phyloP scores from a whole-genome alignment of 371 early-diverging fungal genomes.

The Phascolomyces articulosus region DNA sequence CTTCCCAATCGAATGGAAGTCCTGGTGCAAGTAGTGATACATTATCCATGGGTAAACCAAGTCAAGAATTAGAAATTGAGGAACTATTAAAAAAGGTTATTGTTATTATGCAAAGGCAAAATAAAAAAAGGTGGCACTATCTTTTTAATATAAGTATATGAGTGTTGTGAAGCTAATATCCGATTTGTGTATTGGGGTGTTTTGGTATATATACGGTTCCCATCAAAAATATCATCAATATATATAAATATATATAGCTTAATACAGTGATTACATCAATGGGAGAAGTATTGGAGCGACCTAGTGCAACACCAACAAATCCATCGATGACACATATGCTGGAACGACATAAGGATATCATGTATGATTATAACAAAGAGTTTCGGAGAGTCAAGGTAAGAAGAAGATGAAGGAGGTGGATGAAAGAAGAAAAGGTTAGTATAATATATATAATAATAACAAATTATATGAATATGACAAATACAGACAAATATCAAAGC shows the following conservation, averaged over 20 bases:
- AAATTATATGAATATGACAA: not conserved
- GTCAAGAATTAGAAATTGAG: slow-evolving; percentile 61
- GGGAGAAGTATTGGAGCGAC: slow-evolving; percentile 57
- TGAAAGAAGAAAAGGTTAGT: not conserved
- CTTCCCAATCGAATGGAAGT: slow-evolving; percentile 1
- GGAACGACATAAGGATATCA: slow-evolving; percentile 73
- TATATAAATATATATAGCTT: too few species aligned
- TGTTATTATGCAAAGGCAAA: not conserved
- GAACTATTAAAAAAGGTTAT: slow-evolving; percentile 56
- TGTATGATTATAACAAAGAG: slow-evolving; percentile 72
- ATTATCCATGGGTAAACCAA: slow-evolving; percentile 29
- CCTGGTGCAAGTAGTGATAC: not conserved
- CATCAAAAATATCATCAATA: too few species aligned
- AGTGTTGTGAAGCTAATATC: too few species aligned
- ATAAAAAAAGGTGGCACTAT: too few species aligned
- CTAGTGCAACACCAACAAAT: slow-evolving; percentile 56
- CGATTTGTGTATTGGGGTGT: too few species aligned
- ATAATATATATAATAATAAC: not conserved
- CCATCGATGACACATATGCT: slow-evolving; percentile 73
- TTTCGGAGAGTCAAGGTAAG: slow-evolving; percentile 61
- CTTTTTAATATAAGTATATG: too few species aligned
- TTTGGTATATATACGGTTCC: too few species aligned
- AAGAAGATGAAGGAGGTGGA: too few species aligned
- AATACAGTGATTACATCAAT: slow-evolving; percentile 55
- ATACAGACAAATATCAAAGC: slow-evolving; percentile 62